Percentiles rank a stretch among this genome's conserved stretches.
Conservation (phyloP, 805 yeast genomes). For the Metschnikowia similis region DNA sequence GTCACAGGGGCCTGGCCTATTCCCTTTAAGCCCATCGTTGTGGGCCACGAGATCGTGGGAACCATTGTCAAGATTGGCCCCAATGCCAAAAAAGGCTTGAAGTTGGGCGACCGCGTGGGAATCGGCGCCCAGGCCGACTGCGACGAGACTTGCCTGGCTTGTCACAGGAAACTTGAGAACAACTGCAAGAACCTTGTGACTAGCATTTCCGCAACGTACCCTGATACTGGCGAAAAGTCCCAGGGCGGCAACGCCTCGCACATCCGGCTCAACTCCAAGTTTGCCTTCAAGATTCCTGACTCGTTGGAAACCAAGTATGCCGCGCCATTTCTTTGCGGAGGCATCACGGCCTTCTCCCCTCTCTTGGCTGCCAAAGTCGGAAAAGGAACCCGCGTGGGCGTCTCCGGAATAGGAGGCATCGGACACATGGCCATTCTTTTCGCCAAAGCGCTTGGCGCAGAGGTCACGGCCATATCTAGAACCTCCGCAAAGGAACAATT, state of each 20-base stretch:
- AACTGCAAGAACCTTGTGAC: slow-evolving; percentile 7
- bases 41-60: slow-evolving; percentile 23
- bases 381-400: too few species aligned
- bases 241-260: slow-evolving; percentile 11
- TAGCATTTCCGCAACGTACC: slow-evolving; percentile 5
- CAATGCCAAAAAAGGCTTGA: slow-evolving; percentile 22
- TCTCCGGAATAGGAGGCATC: too few species aligned
- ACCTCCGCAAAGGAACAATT: too few species aligned
- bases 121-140: slow-evolving; percentile 57
- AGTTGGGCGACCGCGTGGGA: slow-evolving; percentile 73
- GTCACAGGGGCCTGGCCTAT: slow-evolving; percentile 48
- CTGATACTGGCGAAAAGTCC: slow-evolving; percentile 6
- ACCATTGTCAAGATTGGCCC: not conserved
- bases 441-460: too few species aligned
- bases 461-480: too few species aligned
- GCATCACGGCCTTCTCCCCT: slow-evolving; percentile 14
- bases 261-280: slow-evolving; percentile 7
- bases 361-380: slow-evolving; percentile 3
- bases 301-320: slow-evolving; percentile 4
- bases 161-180: slow-evolving; percentile 4
- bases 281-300: slow-evolving; percentile 12
- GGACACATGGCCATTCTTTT: too few species aligned
- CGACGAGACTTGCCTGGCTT: slow-evolving; percentile 6
- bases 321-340: slow-evolving; percentile 16
- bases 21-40: slow-evolving; percentile 11